Conservation (phyloP, 208 protist genomes). For the Blechomonas ayalai region DNA sequence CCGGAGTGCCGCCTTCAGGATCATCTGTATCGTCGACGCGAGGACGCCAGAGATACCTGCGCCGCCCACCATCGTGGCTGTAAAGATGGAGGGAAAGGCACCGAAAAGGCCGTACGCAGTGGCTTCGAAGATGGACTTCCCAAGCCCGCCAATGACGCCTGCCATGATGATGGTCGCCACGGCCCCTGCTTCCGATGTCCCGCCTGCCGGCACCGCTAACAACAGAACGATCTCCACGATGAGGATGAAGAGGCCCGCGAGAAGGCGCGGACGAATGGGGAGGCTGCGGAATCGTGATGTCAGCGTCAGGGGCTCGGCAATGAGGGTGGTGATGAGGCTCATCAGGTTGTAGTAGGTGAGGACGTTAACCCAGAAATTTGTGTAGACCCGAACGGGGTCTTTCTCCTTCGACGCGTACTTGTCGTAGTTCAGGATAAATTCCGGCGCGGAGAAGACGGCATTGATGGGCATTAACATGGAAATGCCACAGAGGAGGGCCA, state of each 20-base stretch:
- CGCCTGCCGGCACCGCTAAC: constrained; percentile 34
- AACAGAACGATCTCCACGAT: constrained; percentile 41
- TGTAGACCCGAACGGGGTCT: constrained; percentile 11
- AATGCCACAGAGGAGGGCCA: constrained; percentile 57
- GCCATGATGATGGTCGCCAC: constrained; percentile 34
- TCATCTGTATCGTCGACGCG: constrained; percentile 41
- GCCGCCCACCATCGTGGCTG: constrained; percentile 56
- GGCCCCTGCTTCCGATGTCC: constrained; percentile 21
- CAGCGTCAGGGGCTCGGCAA: constrained; percentile 55
- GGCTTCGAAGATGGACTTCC: constrained; percentile 65
- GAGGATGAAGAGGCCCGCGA: constrained; percentile 28
- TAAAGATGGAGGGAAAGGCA: constrained; percentile 47
- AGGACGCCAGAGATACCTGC: constrained; percentile 29
- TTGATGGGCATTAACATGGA: constrained; percentile 81
- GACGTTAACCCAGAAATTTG: constrained; percentile 57
- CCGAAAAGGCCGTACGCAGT: constrained; percentile 66
- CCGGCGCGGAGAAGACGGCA: constrained; percentile 65
- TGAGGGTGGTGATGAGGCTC: constrained; percentile 20
- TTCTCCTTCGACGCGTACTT: constrained; percentile 33
- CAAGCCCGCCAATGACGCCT: constrained; percentile 25
- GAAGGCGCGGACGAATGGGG: constrained; percentile 25
- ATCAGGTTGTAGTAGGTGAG: constrained; percentile 63
- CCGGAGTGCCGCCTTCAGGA: constrained; percentile 39
- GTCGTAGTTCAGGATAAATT: constrained; percentile 66
- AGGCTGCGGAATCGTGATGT: constrained; percentile 29